Percentiles rank a stretch among this genome's conserved stretches.
These are phyloP conservation scores for Spergularia marina DNA, from an alignment of 148 eudicot species.

Conservation along the genomic window DNA sequence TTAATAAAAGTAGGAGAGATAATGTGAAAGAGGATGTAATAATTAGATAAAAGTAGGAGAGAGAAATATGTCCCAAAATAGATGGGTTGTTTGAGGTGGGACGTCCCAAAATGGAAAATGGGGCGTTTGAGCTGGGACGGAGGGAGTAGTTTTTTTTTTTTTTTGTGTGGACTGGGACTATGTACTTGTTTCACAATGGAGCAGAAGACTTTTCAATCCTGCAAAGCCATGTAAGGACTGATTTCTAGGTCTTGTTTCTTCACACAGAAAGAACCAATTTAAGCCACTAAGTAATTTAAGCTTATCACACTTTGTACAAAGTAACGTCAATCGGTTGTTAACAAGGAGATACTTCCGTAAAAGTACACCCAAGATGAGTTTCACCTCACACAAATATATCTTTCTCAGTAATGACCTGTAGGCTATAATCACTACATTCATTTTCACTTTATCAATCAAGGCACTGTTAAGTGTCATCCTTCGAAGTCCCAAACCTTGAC, in stretches of 20 bases:
- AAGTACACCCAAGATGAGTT: background rate
- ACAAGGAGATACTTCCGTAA: background rate
- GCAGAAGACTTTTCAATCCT: background rate
- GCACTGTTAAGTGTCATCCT: background rate
- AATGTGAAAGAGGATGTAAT: too few relatives aligned
- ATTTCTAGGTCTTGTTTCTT: background rate
- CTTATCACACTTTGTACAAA: background rate
- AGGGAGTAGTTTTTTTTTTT: too few relatives aligned
- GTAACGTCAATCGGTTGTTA: background rate
- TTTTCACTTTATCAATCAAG: background rate
- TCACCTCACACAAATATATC: background rate
- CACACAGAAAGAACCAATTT: background rate
- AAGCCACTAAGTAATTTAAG: background rate
- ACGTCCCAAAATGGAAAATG: too few relatives aligned
- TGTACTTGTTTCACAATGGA: too few relatives aligned
- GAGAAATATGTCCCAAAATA: too few relatives aligned
- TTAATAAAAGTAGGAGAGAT: too few relatives aligned
- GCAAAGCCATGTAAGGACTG: background rate
- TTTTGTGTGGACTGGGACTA: too few relatives aligned
- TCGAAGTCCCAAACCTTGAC: background rate
- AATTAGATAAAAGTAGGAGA: too few relatives aligned
- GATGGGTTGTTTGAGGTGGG: too few relatives aligned
- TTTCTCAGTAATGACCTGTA: background rate
- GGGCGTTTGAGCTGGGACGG: too few relatives aligned
- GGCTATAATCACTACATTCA: slow-evolving; percentile 3